Base-by-base conservation (phyloP, 805 yeast genomes). In the Tetrapisispora taiwanensis region DNA sequence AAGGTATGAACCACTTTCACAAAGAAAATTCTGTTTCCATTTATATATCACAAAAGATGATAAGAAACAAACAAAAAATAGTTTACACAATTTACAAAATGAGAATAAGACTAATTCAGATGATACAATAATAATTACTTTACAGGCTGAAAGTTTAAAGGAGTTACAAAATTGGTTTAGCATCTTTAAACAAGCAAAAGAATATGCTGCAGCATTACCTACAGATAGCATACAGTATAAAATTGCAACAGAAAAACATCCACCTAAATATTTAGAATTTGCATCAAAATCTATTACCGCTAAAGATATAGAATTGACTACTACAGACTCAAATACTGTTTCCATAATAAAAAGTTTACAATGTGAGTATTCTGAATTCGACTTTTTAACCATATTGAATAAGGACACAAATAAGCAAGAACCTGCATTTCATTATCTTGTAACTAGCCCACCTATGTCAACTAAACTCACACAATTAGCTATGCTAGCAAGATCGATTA, bases 21-120 rank as follows among this genome's bases (percentile, higher is more conserved):
- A 81, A 38, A 50, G 95, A 42, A 71, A 86, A 48, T 85, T 80
- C 63, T 85, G 95, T 55, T 85, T 89, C 57, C 88, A 83, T 55
- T 58, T 88, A 14, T 77, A 77, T 46, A 39, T 39, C 4, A 12
- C 36, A 14, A 17, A 8, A 7, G 32, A 17, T 28, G 32, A 17
- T 15, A 37, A 37, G 27, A 26, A 37, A 27, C 32, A 7, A 7
- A 31, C 14, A 18, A 36, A 40, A n/a, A 30, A 36, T 3, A 38
- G 26, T n/a, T 10, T 24, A 10, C 18, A 33, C 14, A 17, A 31
- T 15, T 19, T 26, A 4, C 15, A 30, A 15, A 35, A 17, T 10
- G 20, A 39, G 7, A 10, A 9, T 4, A 17, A 12, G 15, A 10
- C n/a, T 17, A 7, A 18, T 6, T 3, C 32, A 14, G 46, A 34